Evolutionary conservation across 805 yeast genomes (phyloP).

Genomic region (Kuraishia floccosa): DNA sequence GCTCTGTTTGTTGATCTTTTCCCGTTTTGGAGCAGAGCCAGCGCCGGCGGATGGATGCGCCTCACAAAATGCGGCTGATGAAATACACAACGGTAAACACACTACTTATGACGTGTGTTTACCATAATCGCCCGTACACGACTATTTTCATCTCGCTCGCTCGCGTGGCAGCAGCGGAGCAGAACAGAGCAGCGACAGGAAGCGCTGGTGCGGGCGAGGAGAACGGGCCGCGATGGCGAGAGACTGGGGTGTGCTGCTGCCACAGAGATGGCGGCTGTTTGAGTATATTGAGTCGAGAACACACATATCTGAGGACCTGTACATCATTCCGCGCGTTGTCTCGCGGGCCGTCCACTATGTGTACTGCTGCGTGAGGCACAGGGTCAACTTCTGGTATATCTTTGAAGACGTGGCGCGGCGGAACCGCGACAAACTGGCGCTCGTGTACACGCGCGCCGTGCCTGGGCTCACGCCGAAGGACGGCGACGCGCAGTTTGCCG

Average conservation of each 20-base stretch:
- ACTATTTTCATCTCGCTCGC: too few relatives aligned
- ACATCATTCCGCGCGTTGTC: conserved; percentile 32
- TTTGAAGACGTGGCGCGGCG: conserved; percentile 45
- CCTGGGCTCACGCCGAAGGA: conserved; percentile 23
- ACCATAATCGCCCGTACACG: too few relatives aligned
- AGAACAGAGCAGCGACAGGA: too few relatives aligned
- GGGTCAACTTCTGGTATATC: conserved; percentile 57
- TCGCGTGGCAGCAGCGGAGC: too few relatives aligned
- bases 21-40: too few relatives aligned
- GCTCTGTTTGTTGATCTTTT: too few relatives aligned
- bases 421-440: conserved; percentile 41
- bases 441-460: conserved; percentile 48
- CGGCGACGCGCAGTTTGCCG: conserved; percentile 43
- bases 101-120: too few relatives aligned
- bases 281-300: conserved; percentile 35
- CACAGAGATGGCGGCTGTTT: conserved; percentile 8
- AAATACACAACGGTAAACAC: too few relatives aligned
- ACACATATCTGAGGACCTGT: conserved; percentile 38
- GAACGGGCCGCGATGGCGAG: too few relatives aligned
- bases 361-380: conserved; percentile 21
- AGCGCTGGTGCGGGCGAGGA: too few relatives aligned
- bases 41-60: too few relatives aligned
- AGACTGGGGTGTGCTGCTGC: not conserved
- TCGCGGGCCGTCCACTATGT: conserved; percentile 29
- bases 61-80: too few relatives aligned